These are phyloP conservation scores for Naganishia randhawae DNA, from an alignment of 768 basidiomycete genomes.

Conservation along the genomic window DNA sequence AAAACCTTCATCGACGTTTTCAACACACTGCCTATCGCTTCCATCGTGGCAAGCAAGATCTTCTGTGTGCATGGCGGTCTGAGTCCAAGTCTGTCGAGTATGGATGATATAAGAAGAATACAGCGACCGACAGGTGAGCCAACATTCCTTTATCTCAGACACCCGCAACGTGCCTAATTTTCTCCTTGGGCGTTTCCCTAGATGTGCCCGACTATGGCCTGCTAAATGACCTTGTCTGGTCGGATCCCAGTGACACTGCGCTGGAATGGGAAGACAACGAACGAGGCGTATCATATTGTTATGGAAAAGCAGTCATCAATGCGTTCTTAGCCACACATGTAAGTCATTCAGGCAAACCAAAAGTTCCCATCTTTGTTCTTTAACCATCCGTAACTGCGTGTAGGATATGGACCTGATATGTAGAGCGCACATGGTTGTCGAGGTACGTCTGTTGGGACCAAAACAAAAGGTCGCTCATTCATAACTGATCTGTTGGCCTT, in stretches of 20 bases:
- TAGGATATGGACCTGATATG: slow-evolving; percentile 97
- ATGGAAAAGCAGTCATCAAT: slow-evolving; percentile 94
- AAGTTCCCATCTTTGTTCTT: not conserved
- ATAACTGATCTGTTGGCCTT: not conserved
- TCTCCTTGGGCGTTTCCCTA: slow-evolving; percentile 16
- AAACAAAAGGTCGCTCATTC: not conserved
- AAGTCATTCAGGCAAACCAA: slow-evolving; percentile 32
- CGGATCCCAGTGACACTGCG: slow-evolving; percentile 95
- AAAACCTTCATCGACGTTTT: slow-evolving; percentile 99
- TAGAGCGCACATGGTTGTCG: slow-evolving; percentile 99
- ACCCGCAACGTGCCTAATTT: not conserved
- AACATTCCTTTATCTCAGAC: not conserved
- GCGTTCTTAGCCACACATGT: slow-evolving; percentile 68
- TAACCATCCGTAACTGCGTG: not conserved
- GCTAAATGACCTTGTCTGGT: slow-evolving; percentile 95
- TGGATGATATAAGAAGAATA: slow-evolving; percentile 99
- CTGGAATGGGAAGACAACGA: slow-evolving; percentile 99
- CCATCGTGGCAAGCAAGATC: slow-evolving; percentile 97
- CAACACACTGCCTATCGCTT: slow-evolving; percentile 97
- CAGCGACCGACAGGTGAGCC: slow-evolving; percentile 71
- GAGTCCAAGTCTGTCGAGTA: slow-evolving; percentile 59
- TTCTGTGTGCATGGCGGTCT: slow-evolving; percentile 98
- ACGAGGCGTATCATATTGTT: slow-evolving; percentile 97
- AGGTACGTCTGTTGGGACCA: not conserved
- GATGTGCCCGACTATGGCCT: slow-evolving; percentile 98